These are phyloP conservation scores for Botryotinia globosa DNA, from an alignment of 2,329 filamentous ascomycete genomes.

Conservation along the genomic window DNA sequence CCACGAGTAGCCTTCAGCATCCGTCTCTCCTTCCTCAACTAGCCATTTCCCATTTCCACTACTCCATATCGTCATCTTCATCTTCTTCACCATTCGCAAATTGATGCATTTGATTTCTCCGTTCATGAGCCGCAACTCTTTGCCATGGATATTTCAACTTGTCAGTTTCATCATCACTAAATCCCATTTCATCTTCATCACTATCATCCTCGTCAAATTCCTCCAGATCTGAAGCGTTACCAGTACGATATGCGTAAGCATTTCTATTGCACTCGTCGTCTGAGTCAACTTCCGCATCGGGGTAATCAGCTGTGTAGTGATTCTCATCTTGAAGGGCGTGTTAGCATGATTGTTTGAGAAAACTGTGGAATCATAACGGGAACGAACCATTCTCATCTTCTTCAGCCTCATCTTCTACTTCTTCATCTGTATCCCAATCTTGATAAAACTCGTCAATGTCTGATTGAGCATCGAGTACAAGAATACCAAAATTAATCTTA, in stretches of 20 bases:
- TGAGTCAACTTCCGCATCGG: conserved; percentile 72
- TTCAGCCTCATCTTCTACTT: conserved; percentile 61
- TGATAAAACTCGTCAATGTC: conserved; percentile 57
- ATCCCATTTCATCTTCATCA: conserved; percentile 31
- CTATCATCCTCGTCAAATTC: conserved; percentile 32
- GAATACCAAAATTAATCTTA: conserved; percentile 47
- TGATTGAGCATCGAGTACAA: conserved; percentile 38
- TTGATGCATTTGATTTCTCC: neutral
- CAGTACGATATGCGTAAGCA: conserved; percentile 53
- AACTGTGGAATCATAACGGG: neutral
- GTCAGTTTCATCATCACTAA: conserved; percentile 34
- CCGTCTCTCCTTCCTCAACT: neutral
- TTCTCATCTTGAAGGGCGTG: conserved; percentile 59
- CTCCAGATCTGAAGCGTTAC: conserved; percentile 36
- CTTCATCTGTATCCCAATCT: conserved; percentile 56
- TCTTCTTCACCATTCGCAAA: neutral
- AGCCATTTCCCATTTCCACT: neutral
- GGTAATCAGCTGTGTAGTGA: conserved; percentile 76
- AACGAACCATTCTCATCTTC: conserved; percentile 63
- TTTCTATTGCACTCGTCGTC: conserved; percentile 63
- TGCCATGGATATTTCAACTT: conserved; percentile 34
- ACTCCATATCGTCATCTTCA: conserved; percentile 5
- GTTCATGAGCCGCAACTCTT: neutral
- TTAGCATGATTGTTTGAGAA: conserved; percentile 22
- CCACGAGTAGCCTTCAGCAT: neutral